Conservation (phyloP, 805 yeast species). For the Yarrowia divulgata region DNA sequence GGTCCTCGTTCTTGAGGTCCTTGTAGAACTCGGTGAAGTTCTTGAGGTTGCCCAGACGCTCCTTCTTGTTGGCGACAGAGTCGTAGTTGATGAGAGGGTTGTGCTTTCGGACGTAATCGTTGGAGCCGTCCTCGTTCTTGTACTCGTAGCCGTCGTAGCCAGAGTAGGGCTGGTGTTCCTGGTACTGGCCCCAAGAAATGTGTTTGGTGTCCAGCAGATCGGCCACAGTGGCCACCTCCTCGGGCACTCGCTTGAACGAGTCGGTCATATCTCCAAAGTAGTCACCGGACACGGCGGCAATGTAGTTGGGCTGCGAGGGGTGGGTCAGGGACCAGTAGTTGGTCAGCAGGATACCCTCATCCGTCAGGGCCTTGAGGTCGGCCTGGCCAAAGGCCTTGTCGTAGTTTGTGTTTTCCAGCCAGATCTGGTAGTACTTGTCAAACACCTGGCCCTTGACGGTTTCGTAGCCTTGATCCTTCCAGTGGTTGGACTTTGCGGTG, state of each 20-base stretch:
- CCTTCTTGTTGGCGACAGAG: slow-evolving; percentile 51
- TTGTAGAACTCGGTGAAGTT: slow-evolving; percentile 56
- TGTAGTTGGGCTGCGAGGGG: slow-evolving; percentile 63
- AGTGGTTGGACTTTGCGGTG: slow-evolving; percentile 49
- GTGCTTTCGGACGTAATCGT: slow-evolving; percentile 62
- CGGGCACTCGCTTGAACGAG: slow-evolving; percentile 56
- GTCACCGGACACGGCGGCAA: slow-evolving; percentile 60
- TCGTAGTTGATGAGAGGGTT: slow-evolving; percentile 58
- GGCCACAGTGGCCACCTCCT: slow-evolving; percentile 57
- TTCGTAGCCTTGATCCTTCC: slow-evolving; percentile 47
- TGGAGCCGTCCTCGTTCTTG: slow-evolving; percentile 55
- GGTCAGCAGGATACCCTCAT: slow-evolving; percentile 56
- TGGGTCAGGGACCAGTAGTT: slow-evolving; percentile 63
- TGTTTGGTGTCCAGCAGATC: slow-evolving; percentile 57
- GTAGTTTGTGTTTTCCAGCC: slow-evolving; percentile 61
- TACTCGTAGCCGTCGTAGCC: slow-evolving; percentile 60
- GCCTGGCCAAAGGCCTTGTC: slow-evolving; percentile 58
- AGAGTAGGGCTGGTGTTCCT: slow-evolving; percentile 61
- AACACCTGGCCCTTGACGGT: slow-evolving; percentile 53
- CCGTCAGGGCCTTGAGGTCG: slow-evolving; percentile 55
- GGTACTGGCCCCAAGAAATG: slow-evolving; percentile 63
- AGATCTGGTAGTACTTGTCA: slow-evolving; percentile 55
- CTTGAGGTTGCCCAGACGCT: slow-evolving; percentile 57
- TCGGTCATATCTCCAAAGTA: slow-evolving; percentile 59
- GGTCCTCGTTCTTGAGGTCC: slow-evolving; percentile 53